Percentiles rank a stretch among this genome's conserved stretches.
Evolutionary conservation across 495 filamentous ascomycete species (phyloP).

Genomic region (Penicillium goetzii): DNA sequence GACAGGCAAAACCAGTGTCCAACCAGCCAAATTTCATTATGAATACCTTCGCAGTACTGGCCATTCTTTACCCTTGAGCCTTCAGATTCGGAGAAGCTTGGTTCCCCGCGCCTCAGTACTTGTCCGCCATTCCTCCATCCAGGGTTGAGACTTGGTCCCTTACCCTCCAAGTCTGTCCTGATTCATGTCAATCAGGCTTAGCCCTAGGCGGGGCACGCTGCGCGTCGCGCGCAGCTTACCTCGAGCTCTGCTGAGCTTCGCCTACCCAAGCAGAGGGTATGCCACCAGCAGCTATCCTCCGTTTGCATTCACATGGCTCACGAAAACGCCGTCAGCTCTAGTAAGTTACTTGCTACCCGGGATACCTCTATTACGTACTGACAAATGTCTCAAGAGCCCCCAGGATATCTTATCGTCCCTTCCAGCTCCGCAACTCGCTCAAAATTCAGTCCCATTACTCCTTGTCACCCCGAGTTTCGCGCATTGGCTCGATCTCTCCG

Average conservation of each 20-base stretch:
- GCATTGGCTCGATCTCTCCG: conserved; percentile 41
- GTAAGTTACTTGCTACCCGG: conserved; percentile 24
- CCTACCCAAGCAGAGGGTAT: conserved; percentile 22
- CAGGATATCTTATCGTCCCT: conserved; percentile 41
- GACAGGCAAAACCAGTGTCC: background rate
- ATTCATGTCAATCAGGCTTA: conserved; percentile 26
- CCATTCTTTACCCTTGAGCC: background rate
- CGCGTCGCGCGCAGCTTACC: conserved; percentile 20
- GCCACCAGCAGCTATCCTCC: conserved; percentile 26
- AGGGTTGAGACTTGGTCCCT: conserved; percentile 29
- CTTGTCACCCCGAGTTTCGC: conserved; percentile 48
- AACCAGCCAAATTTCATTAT: background rate
- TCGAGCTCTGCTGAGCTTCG: conserved; percentile 10
- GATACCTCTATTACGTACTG: background rate
- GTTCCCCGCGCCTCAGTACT: background rate
- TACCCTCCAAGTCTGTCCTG: conserved; percentile 18
- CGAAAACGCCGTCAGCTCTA: conserved; percentile 40
- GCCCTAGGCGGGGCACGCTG: conserved; percentile 8
- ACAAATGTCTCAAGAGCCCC: conserved; percentile 27
- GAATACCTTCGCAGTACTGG: background rate
- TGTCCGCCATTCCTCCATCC: conserved; percentile 1
- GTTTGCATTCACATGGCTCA: conserved; percentile 46
- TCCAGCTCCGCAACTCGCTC: conserved; percentile 16
- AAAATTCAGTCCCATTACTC: conserved; percentile 36
- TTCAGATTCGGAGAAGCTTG: background rate